Percentiles rank a stretch among this genome's conserved stretches.
Conservation (phyloP, 75 land plant species). For the Cupressus sempervirens region DNA sequence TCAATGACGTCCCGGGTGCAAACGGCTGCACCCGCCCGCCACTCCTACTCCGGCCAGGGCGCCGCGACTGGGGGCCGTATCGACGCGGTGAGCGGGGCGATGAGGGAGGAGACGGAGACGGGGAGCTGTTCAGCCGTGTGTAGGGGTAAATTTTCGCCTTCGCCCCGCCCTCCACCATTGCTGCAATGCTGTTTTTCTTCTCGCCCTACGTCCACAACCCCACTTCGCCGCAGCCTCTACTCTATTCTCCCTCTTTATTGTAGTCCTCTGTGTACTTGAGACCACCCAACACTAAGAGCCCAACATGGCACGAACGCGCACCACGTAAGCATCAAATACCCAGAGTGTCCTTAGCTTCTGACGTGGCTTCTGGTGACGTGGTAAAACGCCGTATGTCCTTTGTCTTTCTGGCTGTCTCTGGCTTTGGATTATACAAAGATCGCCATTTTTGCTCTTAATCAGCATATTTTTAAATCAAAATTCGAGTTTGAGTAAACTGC, state of each 20-base stretch:
- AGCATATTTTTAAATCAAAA: too few relatives aligned
- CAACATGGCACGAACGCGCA: not conserved
- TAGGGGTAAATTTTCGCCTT: slow-evolving; percentile 1
- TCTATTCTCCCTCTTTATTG: not conserved
- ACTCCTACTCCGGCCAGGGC: slow-evolving; percentile 15
- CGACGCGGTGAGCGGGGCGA: slow-evolving; percentile 30
- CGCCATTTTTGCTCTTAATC: too few relatives aligned
- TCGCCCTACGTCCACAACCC: not conserved
- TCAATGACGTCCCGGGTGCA: slow-evolving; percentile 5
- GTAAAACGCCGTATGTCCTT: too few relatives aligned
- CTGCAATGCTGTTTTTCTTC: not conserved
- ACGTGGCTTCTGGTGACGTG: too few relatives aligned
- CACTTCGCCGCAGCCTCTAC: not conserved
- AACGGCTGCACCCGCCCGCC: slow-evolving; percentile 3
- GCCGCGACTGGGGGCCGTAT: not conserved
- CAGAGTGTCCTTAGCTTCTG: too few relatives aligned
- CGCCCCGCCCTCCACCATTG: slow-evolving; percentile 3
- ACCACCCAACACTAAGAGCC: not conserved
- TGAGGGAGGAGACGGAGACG: slow-evolving; percentile 19
- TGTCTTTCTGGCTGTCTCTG: too few relatives aligned
- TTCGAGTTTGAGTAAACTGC: too few relatives aligned
- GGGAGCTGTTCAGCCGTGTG: not conserved
- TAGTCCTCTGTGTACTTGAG: not conserved
- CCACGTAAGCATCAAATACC: not conserved
- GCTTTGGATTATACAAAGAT: too few relatives aligned